phyloP scores from a whole-genome alignment of 768 basidiomycete species.

The Panaeolus cyanescens region DNA sequence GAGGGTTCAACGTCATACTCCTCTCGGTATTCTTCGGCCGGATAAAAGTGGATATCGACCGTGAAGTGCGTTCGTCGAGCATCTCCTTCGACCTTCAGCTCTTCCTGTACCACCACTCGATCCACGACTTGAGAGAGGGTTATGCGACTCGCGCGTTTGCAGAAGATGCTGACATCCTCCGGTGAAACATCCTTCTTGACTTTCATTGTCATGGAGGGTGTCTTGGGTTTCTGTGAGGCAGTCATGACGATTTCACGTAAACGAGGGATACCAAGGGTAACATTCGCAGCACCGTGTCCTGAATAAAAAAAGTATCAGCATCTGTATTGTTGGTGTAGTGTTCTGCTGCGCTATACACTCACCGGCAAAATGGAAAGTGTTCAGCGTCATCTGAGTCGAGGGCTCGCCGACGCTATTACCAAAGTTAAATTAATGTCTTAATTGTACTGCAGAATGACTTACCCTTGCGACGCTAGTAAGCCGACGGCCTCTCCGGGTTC shows the following conservation, averaged over 20 bases:
- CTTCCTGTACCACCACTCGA: conserved; percentile 78
- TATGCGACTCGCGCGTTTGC: conserved; percentile 85
- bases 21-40: conserved; percentile 74
- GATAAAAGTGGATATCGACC: conserved; percentile 84
- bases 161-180: conserved; percentile 71
- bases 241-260: conserved; percentile 99
- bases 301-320: neutral
- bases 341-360: conserved; percentile 14
- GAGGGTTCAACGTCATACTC: conserved; percentile 78
- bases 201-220: conserved; percentile 93
- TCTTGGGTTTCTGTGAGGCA: conserved; percentile 92
- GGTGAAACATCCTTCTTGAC: conserved; percentile 54
- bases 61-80: conserved; percentile 79
- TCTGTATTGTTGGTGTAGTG: no score
- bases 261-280: conserved; percentile 98
- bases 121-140: conserved; percentile 89
- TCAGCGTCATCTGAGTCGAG: conserved; percentile 99
- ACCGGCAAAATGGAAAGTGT: conserved; percentile 99
- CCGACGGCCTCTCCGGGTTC: conserved; percentile 99
- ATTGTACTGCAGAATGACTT: conserved; percentile 24
- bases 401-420: conserved; percentile 90
- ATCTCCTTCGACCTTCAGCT: conserved; percentile 63
- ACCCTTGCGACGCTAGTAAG: conserved; percentile 96
- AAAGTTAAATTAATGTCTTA: neutral
- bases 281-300: conserved; percentile 99